phyloP scores from a whole-genome alignment of 1,284 basidiomycete genomes.

The Volvariella volvacea region DNA sequence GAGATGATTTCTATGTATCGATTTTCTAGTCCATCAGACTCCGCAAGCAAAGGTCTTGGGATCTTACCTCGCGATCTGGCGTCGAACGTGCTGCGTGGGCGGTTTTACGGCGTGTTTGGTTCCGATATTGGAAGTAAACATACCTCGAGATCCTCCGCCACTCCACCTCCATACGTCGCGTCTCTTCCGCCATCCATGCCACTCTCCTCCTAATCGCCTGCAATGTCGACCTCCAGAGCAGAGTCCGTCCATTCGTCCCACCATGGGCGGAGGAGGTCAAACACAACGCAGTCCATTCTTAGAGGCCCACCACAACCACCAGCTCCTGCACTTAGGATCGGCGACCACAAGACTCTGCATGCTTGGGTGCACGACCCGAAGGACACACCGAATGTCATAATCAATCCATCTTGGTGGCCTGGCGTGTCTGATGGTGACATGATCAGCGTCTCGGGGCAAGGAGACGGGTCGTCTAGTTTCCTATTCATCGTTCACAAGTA shows the following conservation, averaged over 20 bases:
- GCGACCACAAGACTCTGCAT: conserved; percentile 55
- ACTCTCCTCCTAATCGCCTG: too few relatives aligned
- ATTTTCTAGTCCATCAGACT: too few relatives aligned
- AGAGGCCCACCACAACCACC: conserved; percentile 25
- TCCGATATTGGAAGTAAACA: too few relatives aligned
- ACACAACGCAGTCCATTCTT: conserved; percentile 61
- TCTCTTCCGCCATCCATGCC: too few relatives aligned
- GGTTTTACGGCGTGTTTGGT: too few relatives aligned
- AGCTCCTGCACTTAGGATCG: conserved; percentile 44
- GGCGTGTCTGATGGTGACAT: conserved; percentile 71
- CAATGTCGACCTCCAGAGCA: conserved; percentile 52
- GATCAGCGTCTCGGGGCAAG: conserved; percentile 44
- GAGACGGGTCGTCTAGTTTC: conserved; percentile 41
- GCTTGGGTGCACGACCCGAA: conserved; percentile 72
- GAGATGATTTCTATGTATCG: too few relatives aligned
- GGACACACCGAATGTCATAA: conserved; percentile 48
- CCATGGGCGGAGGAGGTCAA: conserved; percentile 59
- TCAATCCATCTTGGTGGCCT: conserved; percentile 70
- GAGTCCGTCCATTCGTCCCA: conserved; percentile 48
- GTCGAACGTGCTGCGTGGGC: too few relatives aligned
- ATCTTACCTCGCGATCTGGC: too few relatives aligned
- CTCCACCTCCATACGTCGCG: too few relatives aligned
- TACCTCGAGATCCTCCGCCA: too few relatives aligned
- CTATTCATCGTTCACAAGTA: conserved; percentile 62
- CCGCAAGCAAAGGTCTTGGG: too few relatives aligned